Conservation (phyloP, 75 land plant species). For the Cupressus sempervirens region DNA sequence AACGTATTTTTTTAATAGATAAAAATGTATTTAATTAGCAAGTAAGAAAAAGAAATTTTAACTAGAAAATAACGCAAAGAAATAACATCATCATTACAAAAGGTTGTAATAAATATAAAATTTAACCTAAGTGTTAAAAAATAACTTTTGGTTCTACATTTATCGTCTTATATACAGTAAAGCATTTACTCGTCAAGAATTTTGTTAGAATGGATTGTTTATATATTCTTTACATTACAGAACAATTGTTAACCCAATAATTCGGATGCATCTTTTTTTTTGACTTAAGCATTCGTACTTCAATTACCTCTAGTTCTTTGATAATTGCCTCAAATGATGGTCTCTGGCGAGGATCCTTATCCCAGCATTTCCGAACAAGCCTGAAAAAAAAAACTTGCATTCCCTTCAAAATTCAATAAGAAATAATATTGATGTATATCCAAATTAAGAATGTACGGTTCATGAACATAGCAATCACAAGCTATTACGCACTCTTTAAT, state of each 20-base stretch:
- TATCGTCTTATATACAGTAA: background rate
- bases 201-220: background rate
- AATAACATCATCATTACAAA: background rate
- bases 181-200: background rate
- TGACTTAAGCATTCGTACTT: slow-evolving; percentile 14
- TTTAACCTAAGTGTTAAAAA: background rate
- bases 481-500: slow-evolving; percentile 32
- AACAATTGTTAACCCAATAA: background rate
- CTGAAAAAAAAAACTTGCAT: slow-evolving; percentile 14
- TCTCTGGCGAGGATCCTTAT: slow-evolving; percentile 33
- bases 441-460: background rate
- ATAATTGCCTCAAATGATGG: slow-evolving; percentile 47
- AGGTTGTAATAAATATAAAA: background rate
- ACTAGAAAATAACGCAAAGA: too few species aligned
- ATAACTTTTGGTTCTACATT: background rate
- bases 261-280: background rate
- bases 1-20: too few species aligned
- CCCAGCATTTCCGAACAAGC: slow-evolving; percentile 56
- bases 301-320: slow-evolving; percentile 26
- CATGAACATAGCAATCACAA: background rate
- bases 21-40: background rate
- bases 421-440: background rate
- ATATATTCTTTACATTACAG: background rate
- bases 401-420: background rate
- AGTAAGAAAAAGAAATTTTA: background rate